A percentile compares a stretch with the other conserved stretches of the same genome.
These are phyloP conservation scores for Lecanoromycetidae sp. DNA, from an alignment of 2,329 filamentous ascomycete genomes.

Conservation along the genomic window DNA sequence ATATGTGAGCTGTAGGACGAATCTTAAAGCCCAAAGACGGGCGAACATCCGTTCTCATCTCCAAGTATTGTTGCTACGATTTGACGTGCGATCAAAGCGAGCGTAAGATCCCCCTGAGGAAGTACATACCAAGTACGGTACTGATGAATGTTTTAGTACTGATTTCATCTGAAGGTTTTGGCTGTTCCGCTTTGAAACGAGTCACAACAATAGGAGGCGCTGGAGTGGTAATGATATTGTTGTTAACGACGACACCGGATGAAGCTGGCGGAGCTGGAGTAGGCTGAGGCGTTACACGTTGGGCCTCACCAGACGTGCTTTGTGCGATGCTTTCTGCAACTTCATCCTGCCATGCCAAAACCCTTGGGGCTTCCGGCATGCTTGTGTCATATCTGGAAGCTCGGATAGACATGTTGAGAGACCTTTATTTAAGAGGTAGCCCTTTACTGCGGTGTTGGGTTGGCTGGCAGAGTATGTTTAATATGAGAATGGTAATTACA, in stretches of 20 bases:
- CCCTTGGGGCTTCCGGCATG: conserved; percentile 23
- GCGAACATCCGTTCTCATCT: too few species aligned
- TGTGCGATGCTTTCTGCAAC: conserved; percentile 23
- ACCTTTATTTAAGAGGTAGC: too few species aligned
- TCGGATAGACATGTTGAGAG: neutral
- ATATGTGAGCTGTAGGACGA: too few species aligned
- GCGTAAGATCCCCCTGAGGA: too few species aligned
- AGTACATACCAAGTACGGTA: conserved; percentile 62
- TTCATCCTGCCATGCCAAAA: conserved; percentile 35
- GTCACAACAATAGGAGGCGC: conserved; percentile 16
- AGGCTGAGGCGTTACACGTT: neutral
- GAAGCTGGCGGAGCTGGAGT: neutral
- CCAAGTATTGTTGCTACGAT: too few species aligned
- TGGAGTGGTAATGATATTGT: conserved; percentile 14
- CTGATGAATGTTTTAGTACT: conserved; percentile 57
- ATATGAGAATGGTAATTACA: too few species aligned
- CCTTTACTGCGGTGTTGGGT: too few species aligned
- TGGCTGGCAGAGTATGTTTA: too few species aligned
- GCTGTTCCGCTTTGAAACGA: conserved; percentile 18
- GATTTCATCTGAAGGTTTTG: conserved; percentile 32
- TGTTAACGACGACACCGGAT: conserved; percentile 12
- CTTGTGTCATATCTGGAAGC: neutral
- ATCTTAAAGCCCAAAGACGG: too few species aligned
- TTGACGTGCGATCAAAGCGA: too few species aligned
- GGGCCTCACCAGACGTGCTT: conserved; percentile 9